Percentiles rank a stretch among this genome's conserved stretches.
Evolutionary conservation across 495 filamentous ascomycete species (phyloP).

Genomic region (Ramalina intermedia): DNA sequence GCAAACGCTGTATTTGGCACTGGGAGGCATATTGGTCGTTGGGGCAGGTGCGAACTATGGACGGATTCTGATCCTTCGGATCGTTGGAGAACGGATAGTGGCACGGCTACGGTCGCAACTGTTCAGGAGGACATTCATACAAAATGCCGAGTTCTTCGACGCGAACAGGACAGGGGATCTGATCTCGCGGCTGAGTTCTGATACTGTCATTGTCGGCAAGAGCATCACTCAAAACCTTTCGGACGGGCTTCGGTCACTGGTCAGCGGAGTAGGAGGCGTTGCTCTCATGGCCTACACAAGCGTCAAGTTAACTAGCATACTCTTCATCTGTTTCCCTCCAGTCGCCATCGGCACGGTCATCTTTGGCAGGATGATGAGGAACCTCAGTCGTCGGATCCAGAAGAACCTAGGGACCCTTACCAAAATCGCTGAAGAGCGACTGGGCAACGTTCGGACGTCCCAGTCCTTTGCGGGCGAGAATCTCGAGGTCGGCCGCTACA

Average conservation of each 20-base stretch:
- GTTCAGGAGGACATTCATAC: slow-evolving; percentile 77
- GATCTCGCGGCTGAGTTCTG: slow-evolving; percentile 86
- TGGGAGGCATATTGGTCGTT: slow-evolving; percentile 52
- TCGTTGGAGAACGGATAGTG: slow-evolving; percentile 89
- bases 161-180: slow-evolving; percentile 92
- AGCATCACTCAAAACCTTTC: slow-evolving; percentile 96
- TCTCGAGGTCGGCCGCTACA: slow-evolving; percentile 80
- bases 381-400: slow-evolving; percentile 80
- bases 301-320: slow-evolving; percentile 73
- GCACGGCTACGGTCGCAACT: slow-evolving; percentile 76
- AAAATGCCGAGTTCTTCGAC: slow-evolving; percentile 98
- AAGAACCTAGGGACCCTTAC: slow-evolving; percentile 80
- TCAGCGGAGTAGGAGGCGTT: slow-evolving; percentile 80
- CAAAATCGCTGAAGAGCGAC: slow-evolving; percentile 89
- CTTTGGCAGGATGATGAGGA: slow-evolving; percentile 76
- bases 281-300: slow-evolving; percentile 86
- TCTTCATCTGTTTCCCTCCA: slow-evolving; percentile 77
- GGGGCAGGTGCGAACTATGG: slow-evolving; percentile 86
- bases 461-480: slow-evolving; percentile 92
- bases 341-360: slow-evolving; percentile 84
- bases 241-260: slow-evolving; percentile 74
- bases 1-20: slow-evolving; percentile 61
- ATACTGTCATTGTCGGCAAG: slow-evolving; percentile 95
- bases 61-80: slow-evolving; percentile 82
- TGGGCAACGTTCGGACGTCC: slow-evolving; percentile 89